Percentiles rank a stretch among this genome's conserved stretches.
phyloP scores from a whole-genome alignment of 78 protist species.

The Guillardia theta region DNA sequence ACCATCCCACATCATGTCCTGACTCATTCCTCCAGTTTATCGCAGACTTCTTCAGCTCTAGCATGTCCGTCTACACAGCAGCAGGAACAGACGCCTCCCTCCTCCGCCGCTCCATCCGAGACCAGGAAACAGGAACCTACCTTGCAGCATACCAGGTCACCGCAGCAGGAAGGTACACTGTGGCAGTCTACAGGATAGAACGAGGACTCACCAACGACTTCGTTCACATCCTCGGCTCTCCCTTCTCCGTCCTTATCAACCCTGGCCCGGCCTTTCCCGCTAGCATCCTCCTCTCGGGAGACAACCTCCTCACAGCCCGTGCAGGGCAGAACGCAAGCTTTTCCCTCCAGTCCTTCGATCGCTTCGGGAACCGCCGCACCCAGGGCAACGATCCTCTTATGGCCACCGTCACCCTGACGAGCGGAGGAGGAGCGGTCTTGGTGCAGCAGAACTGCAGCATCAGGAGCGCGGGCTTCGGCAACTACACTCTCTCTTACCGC shows the following conservation, averaged over 20 bases:
- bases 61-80: background rate
- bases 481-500: background rate
- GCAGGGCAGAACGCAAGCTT: background rate
- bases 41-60: background rate
- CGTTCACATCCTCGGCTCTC: background rate
- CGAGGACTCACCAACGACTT: background rate
- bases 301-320: background rate
- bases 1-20: too few species aligned
- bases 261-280: background rate
- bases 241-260: background rate
- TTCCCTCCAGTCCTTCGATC: background rate
- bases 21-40: background rate
- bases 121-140: background rate
- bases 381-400: background rate
- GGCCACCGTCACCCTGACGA: background rate
- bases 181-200: background rate
- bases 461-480: background rate
- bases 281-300: background rate
- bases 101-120: background rate
- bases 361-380: background rate
- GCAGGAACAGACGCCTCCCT: background rate
- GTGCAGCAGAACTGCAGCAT: background rate
- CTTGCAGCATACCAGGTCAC: background rate
- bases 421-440: background rate
- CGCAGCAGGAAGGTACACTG: background rate